phyloP scores from a whole-genome alignment of 2,329 filamentous ascomycete species.

The Aspergillus candidus region DNA sequence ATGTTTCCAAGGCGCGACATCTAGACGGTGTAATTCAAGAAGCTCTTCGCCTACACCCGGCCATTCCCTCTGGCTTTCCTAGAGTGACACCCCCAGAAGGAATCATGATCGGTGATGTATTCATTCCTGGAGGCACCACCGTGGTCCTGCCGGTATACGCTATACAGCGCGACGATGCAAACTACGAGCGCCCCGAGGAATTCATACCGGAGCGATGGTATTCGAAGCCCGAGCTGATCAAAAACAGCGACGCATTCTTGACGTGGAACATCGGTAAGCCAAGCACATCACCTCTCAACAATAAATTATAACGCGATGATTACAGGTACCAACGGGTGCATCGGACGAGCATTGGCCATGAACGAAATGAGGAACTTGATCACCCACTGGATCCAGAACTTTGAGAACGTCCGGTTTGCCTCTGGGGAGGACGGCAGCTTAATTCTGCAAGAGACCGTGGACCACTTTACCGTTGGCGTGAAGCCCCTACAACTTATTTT shows the following conservation, averaged over 20 bases:
- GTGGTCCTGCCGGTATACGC: background rate
- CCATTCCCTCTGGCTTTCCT: background rate
- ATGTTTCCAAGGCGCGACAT: slow-evolving; percentile 1
- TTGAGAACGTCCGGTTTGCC: slow-evolving; percentile 1
- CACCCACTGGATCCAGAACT: background rate
- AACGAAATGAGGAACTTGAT: slow-evolving; percentile 2
- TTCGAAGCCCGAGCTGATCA: background rate
- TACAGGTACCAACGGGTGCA: background rate
- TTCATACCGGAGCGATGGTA: slow-evolving; percentile 5
- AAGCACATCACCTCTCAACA: background rate
- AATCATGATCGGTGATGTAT: slow-evolving; percentile 1
- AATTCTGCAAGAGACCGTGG: background rate
- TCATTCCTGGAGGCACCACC: slow-evolving; percentile 1
- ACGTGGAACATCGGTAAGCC: background rate
- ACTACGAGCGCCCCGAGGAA: background rate
- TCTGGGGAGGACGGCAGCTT: background rate
- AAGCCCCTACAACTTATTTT: background rate
- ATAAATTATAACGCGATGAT: background rate
- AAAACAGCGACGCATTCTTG: background rate
- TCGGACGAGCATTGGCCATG: slow-evolving; percentile 3
- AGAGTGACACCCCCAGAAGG: slow-evolving; percentile 3
- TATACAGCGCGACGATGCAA: background rate
- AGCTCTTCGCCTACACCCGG: slow-evolving; percentile 1
- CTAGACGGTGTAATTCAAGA: slow-evolving; percentile 2
- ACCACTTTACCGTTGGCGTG: slow-evolving; percentile 3